These are phyloP conservation scores for Sarocladium oryzae DNA, from an alignment of 2,329 filamentous ascomycete genomes.

Conservation along the genomic window DNA sequence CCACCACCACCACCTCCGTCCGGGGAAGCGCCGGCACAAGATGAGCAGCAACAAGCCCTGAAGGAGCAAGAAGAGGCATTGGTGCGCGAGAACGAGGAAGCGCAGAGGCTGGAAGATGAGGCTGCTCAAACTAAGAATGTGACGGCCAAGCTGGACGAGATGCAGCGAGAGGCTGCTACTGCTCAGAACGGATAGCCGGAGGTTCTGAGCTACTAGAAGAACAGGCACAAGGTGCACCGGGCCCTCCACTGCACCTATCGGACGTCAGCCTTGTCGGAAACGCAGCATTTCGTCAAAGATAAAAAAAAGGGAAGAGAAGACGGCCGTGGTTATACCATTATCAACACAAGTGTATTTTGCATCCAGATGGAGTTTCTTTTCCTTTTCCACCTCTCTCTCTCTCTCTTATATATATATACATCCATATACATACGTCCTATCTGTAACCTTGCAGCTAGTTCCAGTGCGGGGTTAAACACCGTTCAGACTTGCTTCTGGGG, in stretches of 20 bases:
- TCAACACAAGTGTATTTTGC: background rate
- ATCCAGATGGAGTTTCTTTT: constrained; percentile 6
- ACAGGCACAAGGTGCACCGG: background rate
- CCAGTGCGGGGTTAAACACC: too few relatives aligned
- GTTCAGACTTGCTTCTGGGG: too few relatives aligned
- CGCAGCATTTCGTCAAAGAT: too few relatives aligned
- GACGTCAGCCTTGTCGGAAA: too few relatives aligned
- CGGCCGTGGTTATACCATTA: background rate
- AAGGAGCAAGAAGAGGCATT: constrained; percentile 45
- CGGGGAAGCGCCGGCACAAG: constrained; percentile 25
- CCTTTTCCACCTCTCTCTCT: background rate
- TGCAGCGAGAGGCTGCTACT: constrained; percentile 18
- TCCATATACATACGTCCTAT: background rate
- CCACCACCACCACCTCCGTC: constrained; percentile 38
- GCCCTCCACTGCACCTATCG: too few relatives aligned
- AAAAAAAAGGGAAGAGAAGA: too few relatives aligned
- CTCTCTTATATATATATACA: background rate
- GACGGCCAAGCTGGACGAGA: constrained; percentile 18
- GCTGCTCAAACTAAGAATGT: constrained; percentile 25
- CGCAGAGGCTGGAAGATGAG: constrained; percentile 44
- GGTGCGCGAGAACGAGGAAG: constrained; percentile 48
- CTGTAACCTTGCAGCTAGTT: too few relatives aligned
- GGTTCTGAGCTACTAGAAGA: constrained; percentile 15
- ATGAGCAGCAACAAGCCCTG: constrained; percentile 38
- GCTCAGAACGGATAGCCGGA: constrained; percentile 11